These are phyloP conservation scores for Phytophthora multivora DNA, from an alignment of 352 stramenopile species.

Conservation along the genomic window DNA sequence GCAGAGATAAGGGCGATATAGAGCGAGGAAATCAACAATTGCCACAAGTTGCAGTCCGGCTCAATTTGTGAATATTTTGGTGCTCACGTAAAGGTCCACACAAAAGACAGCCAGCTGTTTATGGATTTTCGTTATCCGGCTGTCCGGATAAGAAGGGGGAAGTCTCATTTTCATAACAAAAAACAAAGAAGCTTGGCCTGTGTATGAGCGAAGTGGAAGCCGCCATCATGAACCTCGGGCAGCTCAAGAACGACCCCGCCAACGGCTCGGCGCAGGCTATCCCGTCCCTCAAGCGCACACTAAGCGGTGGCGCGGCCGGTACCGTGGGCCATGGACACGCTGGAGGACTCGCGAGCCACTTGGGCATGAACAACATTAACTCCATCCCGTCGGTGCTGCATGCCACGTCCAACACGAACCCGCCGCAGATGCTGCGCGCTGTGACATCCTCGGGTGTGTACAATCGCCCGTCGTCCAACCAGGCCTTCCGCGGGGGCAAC, in stretches of 20 bases:
- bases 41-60: background rate
- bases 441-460: conserved; percentile 85
- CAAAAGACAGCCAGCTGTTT: conserved; percentile 19
- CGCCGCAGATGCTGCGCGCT: conserved; percentile 83
- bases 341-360: conserved; percentile 49
- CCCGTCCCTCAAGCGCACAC: conserved; percentile 85
- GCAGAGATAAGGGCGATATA: conserved; percentile 18
- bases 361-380: conserved; percentile 81
- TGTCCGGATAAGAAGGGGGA: conserved; percentile 3
- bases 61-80: background rate
- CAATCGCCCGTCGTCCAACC: conserved; percentile 55
- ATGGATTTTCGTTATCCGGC: background rate
- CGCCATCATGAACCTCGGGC: conserved; percentile 68
- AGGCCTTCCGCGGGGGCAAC: conserved; percentile 35
- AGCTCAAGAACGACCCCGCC: conserved; percentile 66
- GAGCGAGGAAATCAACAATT: conserved; percentile 6
- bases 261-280: conserved; percentile 69
- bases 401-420: conserved; percentile 65
- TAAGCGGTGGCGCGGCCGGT: conserved; percentile 67
- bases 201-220: conserved; percentile 7
- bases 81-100: conserved; percentile 1
- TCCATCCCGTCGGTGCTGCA: conserved; percentile 83
- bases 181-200: conserved; percentile 9
- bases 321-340: conserved; percentile 41
- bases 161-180: background rate